phyloP scores from a whole-genome alignment of 768 basidiomycete species.

The Pholiota molesta region DNA sequence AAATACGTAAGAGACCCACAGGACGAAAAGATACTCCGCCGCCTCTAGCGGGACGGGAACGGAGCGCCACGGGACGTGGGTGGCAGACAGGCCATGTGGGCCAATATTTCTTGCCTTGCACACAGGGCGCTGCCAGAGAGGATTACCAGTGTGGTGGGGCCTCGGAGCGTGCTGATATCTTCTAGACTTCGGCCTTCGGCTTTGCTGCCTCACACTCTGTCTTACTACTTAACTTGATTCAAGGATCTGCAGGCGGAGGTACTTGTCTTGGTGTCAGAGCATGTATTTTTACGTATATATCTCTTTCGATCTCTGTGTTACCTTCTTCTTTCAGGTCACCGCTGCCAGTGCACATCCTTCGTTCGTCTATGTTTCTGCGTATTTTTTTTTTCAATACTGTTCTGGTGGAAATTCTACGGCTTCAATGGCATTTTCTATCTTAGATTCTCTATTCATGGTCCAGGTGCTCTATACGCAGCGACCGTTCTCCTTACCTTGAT shows the following conservation, averaged over 20 bases:
- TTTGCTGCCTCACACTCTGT: not conserved
- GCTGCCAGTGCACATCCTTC: not conserved
- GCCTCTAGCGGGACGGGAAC: slow-evolving; percentile 5
- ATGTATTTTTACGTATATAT: slow-evolving; percentile 1
- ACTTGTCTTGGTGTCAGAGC: not conserved
- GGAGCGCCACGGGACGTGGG: not conserved
- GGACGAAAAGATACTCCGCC: slow-evolving; percentile 12
- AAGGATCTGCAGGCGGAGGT: not conserved
- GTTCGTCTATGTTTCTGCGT: not conserved
- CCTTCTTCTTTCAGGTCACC: slow-evolving; percentile 2
- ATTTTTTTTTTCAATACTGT: not conserved
- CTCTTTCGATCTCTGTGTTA: not conserved
- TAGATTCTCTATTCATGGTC: slow-evolving; percentile 2
- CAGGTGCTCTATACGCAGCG: not conserved
- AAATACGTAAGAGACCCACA: slow-evolving; percentile 11
- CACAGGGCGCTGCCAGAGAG: not conserved
- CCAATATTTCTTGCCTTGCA: not conserved
- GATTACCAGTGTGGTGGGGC: not conserved
- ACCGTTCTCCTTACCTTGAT: not conserved
- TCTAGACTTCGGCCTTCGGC: not conserved
- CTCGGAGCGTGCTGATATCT: not conserved
- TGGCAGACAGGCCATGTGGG: not conserved
- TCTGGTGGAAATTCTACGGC: not conserved
- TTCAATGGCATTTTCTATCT: not conserved
- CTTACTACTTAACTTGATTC: not conserved